phyloP scores from a whole-genome alignment of 805 yeast genomes.

The Ogataea nonfermentans region DNA sequence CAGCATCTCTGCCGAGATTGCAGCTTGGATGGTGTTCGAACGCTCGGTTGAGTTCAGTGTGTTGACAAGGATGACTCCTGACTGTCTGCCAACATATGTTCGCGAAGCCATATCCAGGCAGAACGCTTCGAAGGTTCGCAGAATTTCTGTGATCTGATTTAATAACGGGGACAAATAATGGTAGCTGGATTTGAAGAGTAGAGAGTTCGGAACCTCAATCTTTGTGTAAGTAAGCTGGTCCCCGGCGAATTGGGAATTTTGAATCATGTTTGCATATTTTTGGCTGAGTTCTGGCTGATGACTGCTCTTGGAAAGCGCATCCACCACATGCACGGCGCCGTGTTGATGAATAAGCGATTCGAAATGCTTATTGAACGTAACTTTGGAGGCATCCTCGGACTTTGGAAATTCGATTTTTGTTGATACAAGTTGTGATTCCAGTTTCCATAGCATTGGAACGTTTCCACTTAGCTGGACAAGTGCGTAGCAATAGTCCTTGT shows the following conservation, averaged over 20 bases:
- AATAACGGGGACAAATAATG: constrained; percentile 23
- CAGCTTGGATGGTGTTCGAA: constrained; percentile 47
- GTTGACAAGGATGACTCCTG: constrained; percentile 50
- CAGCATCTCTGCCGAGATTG: constrained; percentile 48
- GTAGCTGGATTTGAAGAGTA: constrained; percentile 34
- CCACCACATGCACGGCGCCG: constrained; percentile 50
- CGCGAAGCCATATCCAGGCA: constrained; percentile 39
- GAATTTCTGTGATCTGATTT: constrained; percentile 26
- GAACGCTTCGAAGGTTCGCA: constrained; percentile 46
- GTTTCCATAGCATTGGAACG: constrained; percentile 55
- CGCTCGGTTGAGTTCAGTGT: constrained; percentile 50
- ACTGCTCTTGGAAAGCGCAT: constrained; percentile 41
- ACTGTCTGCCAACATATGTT: constrained; percentile 44
- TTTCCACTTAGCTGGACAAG: constrained; percentile 51
- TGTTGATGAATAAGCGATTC: constrained; percentile 45
- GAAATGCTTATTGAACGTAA: constrained; percentile 50
- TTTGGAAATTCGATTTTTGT: constrained; percentile 48
- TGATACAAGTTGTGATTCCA: constrained; percentile 43
- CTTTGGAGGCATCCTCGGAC: constrained; percentile 52
- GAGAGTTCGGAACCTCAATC: constrained; percentile 36
- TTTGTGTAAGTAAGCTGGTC: constrained; percentile 33
- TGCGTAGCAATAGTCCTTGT: constrained; percentile 40
- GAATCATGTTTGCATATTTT: constrained; percentile 34
- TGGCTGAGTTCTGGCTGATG: constrained; percentile 47
- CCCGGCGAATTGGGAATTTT: constrained; percentile 12